Percentiles rank a stretch among this genome's conserved stretches.
Evolutionary conservation across 257 asterid genomes (phyloP).

Genomic region (Forsythia viridissima): DNA sequence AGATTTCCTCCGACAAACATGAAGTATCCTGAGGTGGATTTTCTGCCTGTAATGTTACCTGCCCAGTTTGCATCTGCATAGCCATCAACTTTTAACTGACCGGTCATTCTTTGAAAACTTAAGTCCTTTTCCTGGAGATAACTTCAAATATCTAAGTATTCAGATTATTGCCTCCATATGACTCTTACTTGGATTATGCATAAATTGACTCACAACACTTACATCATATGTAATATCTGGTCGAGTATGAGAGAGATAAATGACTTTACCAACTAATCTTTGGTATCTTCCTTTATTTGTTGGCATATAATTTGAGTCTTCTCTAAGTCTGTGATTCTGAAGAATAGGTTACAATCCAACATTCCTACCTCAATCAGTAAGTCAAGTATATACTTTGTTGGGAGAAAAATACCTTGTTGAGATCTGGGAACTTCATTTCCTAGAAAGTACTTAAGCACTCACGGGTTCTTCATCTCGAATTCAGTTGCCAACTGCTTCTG

Average conservation of each 20-base stretch:
- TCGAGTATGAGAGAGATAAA: neutral
- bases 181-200: neutral
- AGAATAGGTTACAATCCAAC: neutral
- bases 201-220: neutral
- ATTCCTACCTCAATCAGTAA: neutral
- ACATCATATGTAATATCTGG: neutral
- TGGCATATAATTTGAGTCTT: neutral
- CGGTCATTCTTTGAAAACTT: too few species aligned
- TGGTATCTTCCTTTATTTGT: neutral
- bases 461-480: neutral
- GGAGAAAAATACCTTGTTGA: too few species aligned
- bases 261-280: neutral
- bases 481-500: neutral
- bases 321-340: neutral
- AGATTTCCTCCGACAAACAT: too few species aligned
- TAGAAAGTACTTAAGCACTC: neutral
- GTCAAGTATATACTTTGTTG: neutral
- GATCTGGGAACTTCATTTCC: neutral
- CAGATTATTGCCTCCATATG: neutral
- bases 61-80: too few species aligned
- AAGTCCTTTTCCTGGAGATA: neutral
- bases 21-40: too few species aligned
- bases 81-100: too few species aligned
- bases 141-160: neutral
- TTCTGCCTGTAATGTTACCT: too few species aligned